These are phyloP conservation scores for Penicillium corylophilum DNA, from an alignment of 2,329 filamentous ascomycete species.

Conservation along the genomic window DNA sequence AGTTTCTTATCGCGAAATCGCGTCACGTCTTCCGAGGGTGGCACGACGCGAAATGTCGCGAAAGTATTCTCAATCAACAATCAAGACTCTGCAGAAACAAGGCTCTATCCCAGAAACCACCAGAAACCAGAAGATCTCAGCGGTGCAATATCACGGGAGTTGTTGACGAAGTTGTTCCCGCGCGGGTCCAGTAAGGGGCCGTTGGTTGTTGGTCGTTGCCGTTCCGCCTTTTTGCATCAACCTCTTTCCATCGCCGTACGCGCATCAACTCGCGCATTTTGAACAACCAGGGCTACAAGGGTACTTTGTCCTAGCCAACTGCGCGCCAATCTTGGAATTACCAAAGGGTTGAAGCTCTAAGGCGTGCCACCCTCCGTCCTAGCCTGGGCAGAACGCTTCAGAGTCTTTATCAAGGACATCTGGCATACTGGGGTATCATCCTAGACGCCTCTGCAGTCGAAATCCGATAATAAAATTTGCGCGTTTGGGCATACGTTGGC, in stretches of 20 bases:
- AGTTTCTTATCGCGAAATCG: background rate
- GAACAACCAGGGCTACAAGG: background rate
- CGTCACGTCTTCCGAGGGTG: background rate
- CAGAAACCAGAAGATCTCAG: background rate
- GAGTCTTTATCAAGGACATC: background rate
- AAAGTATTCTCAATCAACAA: background rate
- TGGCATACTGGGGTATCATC: background rate
- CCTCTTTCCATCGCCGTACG: background rate
- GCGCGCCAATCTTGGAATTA: background rate
- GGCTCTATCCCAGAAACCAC: background rate
- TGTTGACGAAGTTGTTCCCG: conserved; percentile 11
- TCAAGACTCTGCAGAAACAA: background rate
- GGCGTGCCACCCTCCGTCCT: background rate
- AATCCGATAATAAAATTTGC: background rate
- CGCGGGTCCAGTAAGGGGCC: conserved; percentile 4
- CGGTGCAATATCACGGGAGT: background rate
- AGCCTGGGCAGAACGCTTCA: background rate
- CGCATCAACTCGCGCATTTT: background rate
- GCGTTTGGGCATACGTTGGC: background rate
- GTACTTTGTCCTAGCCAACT: background rate
- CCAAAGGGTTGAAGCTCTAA: background rate
- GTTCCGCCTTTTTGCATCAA: conserved; percentile 10
- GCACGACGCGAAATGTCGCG: background rate
- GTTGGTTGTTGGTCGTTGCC: background rate
- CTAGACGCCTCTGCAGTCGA: background rate